Evolutionary conservation across 148 eudicot species (phyloP).

Genomic region (Fagopyrum homotropicum): DNA sequence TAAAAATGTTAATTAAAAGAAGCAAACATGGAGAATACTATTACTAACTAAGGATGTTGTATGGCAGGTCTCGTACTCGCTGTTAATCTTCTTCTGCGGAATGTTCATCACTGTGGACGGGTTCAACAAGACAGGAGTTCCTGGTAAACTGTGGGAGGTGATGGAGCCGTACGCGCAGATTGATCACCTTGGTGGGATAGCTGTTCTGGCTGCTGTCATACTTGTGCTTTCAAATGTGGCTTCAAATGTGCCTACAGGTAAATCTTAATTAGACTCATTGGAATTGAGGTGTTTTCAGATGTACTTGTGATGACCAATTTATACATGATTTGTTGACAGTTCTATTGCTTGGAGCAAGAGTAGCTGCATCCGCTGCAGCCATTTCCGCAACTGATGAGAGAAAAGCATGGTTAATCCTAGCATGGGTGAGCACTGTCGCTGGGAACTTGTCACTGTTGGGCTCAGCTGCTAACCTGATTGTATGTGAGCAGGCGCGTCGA

Average conservation of each 20-base stretch:
- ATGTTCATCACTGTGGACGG: constrained; percentile 95
- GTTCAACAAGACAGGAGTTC: constrained; percentile 81
- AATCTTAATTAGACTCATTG: neutral
- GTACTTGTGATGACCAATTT: neutral
- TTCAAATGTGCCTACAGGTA: constrained; percentile 92
- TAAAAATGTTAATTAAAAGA: constrained; percentile 1
- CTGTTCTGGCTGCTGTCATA: constrained; percentile 62
- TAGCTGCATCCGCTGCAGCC: constrained; percentile 57
- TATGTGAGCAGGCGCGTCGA: constrained; percentile 69
- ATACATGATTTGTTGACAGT: constrained; percentile 21
- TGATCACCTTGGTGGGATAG: constrained; percentile 46
- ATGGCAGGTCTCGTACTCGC: constrained; percentile 72
- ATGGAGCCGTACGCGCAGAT: constrained; percentile 79
- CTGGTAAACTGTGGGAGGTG: constrained; percentile 62
- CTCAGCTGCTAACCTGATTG: constrained; percentile 29
- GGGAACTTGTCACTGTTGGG: constrained; percentile 27
- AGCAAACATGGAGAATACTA: neutral
- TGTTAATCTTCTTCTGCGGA: constrained; percentile 83
- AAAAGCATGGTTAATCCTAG: constrained; percentile 28
- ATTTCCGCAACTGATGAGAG: constrained; percentile 38
- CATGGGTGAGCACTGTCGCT: constrained; percentile 31
- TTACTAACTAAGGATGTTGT: neutral
- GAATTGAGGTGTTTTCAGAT: neutral
- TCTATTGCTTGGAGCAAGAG: constrained; percentile 47
- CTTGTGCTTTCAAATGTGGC: constrained; percentile 73